Percentiles rank a stretch among this genome's conserved stretches.
Evolutionary conservation across 2,329 filamentous ascomycete genomes (phyloP).

Genomic region (Aschersonia sp.): DNA sequence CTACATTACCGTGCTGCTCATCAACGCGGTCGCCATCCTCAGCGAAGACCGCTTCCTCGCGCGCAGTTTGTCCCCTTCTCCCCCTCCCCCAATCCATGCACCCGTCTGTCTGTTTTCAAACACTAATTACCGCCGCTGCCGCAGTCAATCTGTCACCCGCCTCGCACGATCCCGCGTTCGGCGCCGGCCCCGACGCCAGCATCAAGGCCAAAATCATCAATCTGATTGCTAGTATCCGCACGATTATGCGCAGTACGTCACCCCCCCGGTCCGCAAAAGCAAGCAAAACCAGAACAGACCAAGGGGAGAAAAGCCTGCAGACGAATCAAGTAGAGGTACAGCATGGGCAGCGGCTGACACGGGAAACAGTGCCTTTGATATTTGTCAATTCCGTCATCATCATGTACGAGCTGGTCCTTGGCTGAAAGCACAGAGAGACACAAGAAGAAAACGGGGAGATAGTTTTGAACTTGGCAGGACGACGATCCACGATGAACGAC

Average conservation of each 20-base stretch:
- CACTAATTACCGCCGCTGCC: not conserved
- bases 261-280: not conserved
- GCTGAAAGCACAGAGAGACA: conserved; percentile 27
- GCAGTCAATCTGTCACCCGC: conserved; percentile 60
- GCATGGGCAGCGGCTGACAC: not conserved
- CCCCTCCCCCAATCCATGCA: not conserved
- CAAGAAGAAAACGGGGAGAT: not conserved
- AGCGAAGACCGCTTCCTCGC: conserved; percentile 88
- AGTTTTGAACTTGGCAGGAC: no score
- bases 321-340: not conserved
- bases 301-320: not conserved
- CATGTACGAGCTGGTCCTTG: conserved; percentile 64
- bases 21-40: conserved; percentile 86
- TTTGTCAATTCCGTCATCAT: conserved; percentile 72
- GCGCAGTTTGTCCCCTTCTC: conserved; percentile 31
- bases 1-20: conserved; percentile 69
- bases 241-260: conserved; percentile 69
- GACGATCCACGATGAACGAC: no score
- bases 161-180: conserved; percentile 64
- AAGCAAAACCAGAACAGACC: not conserved
- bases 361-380: conserved; percentile 62
- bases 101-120: no score
- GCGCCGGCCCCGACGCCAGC: conserved; percentile 56
- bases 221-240: conserved; percentile 78
- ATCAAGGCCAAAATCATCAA: conserved; percentile 80